Conservation (phyloP, 495 filamentous ascomycete species). For the Penicillium subrubescens region DNA sequence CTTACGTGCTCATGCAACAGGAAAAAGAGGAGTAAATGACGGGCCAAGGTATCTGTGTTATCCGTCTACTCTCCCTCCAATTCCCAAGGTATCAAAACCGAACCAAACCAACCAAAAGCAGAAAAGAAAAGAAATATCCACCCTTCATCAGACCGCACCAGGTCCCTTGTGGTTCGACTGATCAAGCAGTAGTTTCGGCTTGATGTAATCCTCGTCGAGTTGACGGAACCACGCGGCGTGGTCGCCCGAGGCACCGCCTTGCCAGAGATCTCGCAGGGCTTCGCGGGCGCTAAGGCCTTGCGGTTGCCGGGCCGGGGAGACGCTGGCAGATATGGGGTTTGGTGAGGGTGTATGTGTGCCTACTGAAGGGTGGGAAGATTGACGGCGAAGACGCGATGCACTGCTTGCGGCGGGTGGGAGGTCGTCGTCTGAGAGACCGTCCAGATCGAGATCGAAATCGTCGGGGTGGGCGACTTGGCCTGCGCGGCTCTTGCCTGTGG, state of each 20-base stretch:
- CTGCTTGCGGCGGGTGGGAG: slow-evolving; percentile 49
- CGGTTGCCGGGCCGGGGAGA: slow-evolving; percentile 36
- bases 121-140: slow-evolving; percentile 12
- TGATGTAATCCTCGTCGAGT: slow-evolving; percentile 95
- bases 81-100: slow-evolving; percentile 3
- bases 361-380: slow-evolving; percentile 52
- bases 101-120: not conserved
- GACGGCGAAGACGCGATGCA: slow-evolving; percentile 52
- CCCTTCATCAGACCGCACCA: slow-evolving; percentile 42
- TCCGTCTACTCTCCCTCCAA: not conserved
- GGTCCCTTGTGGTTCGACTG: slow-evolving; percentile 56
- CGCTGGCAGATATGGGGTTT: slow-evolving; percentile 23
- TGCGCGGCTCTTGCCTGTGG: slow-evolving; percentile 59
- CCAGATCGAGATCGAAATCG: slow-evolving; percentile 47
- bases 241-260: slow-evolving; percentile 75
- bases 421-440: slow-evolving; percentile 51
- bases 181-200: slow-evolving; percentile 88
- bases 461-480: slow-evolving; percentile 60
- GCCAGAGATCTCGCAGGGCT: slow-evolving; percentile 72
- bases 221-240: slow-evolving; percentile 90
- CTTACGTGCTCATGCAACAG: slow-evolving; percentile 15
- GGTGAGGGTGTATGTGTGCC: slow-evolving; percentile 23
- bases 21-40: not conserved
- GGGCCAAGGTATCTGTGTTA: too few species aligned
- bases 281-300: slow-evolving; percentile 54